These are phyloP conservation scores for Solanum corneliomulleri DNA, from an alignment of 257 asterid genomes.

Conservation along the genomic window DNA sequence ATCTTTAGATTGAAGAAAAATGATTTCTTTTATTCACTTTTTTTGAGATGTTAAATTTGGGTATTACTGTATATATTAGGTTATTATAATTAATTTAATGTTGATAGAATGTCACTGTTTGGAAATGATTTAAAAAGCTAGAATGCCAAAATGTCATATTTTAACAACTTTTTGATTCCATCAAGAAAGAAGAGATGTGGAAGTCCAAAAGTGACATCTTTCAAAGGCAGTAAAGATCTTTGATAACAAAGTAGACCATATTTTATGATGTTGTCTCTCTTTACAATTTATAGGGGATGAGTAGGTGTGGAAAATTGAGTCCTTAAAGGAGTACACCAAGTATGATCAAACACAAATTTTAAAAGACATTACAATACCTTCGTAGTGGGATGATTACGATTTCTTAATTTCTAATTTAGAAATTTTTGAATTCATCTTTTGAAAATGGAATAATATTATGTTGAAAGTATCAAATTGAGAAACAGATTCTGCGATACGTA, in stretches of 20 bases:
- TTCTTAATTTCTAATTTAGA: too few species aligned
- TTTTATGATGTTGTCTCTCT: constrained; percentile 43
- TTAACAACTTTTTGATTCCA: constrained; percentile 22
- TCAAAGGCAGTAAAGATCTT: constrained; percentile 22
- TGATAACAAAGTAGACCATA: constrained; percentile 22
- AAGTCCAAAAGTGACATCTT: constrained; percentile 22
- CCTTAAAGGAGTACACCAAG: background rate
- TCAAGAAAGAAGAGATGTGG: constrained; percentile 1
- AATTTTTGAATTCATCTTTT: too few species aligned
- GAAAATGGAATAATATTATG: too few species aligned
- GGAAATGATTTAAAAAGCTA: constrained; percentile 13
- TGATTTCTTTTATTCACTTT: constrained; percentile 26
- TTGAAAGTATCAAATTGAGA: background rate
- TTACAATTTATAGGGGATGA: background rate
- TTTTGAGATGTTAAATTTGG: constrained; percentile 18
- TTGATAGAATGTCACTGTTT: constrained; percentile 11
- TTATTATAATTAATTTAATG: constrained; percentile 1
- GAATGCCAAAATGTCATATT: constrained; percentile 10
- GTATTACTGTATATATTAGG: background rate
- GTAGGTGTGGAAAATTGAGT: constrained; percentile 3
- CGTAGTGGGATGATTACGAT: background rate
- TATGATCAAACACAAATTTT: background rate
- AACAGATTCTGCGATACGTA: background rate
- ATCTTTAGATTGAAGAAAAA: constrained; percentile 49
- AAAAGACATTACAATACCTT: too few species aligned